Evolutionary conservation across 768 basidiomycete genomes (phyloP).

Genomic region (Symmetrospora coprosmae): DNA sequence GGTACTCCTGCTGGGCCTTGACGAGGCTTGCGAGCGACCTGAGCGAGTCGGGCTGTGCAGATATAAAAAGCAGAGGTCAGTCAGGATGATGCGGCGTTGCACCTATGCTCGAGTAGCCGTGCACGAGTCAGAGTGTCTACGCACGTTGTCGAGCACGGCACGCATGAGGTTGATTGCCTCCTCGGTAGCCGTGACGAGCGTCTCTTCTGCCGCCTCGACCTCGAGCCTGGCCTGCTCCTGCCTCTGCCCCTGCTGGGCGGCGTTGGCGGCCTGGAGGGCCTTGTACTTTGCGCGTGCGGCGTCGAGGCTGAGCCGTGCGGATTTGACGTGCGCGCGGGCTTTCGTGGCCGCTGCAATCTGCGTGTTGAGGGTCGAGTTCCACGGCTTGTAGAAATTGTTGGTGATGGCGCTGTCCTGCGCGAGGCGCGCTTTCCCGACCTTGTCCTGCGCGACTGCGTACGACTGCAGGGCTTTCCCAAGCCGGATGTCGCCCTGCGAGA

Average conservation of each 20-base stretch:
- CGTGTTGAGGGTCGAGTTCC: conserved; percentile 73
- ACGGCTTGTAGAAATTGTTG: conserved; percentile 56
- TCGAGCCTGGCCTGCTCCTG: conserved; percentile 68
- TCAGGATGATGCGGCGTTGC: background rate
- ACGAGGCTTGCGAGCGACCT: conserved; percentile 83
- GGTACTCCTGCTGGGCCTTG: conserved; percentile 54
- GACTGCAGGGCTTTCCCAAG: conserved; percentile 62
- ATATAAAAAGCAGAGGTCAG: too few species aligned
- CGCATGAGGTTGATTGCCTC: conserved; percentile 47
- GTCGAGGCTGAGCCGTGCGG: conserved; percentile 34
- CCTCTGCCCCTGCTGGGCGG: conserved; percentile 42
- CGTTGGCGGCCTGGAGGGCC: conserved; percentile 62
- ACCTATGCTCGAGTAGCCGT: background rate
- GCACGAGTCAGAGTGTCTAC: conserved; percentile 34
- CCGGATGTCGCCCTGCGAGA: conserved; percentile 45
- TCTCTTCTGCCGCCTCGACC: conserved; percentile 50
- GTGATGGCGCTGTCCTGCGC: conserved; percentile 60
- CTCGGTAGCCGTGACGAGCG: conserved; percentile 94
- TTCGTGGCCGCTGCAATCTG: conserved; percentile 82
- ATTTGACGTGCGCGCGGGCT: conserved; percentile 45
- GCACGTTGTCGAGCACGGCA: conserved; percentile 83
- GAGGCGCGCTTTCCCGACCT: conserved; percentile 61
- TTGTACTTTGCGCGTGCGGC: conserved; percentile 72
- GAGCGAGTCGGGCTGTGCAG: conserved; percentile 82
- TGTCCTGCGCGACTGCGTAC: conserved; percentile 73